phyloP scores from a whole-genome alignment of 352 stramenopile species.

The Globisporangium paddicum region DNA sequence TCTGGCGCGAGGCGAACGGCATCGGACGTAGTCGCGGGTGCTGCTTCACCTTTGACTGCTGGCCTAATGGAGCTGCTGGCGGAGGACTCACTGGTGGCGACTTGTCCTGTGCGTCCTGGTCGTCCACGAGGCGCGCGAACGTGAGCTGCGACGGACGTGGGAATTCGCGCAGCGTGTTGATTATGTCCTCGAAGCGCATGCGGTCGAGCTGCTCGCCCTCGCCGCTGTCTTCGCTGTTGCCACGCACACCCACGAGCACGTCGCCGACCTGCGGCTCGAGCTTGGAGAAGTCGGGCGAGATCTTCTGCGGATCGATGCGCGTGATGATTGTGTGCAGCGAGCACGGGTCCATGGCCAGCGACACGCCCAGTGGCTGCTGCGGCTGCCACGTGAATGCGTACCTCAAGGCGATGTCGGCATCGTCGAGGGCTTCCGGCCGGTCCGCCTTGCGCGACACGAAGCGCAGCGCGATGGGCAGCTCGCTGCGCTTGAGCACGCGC shows the following conservation, averaged over 20 bases:
- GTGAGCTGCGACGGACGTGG: constrained; percentile 52
- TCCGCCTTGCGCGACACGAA: constrained; percentile 58
- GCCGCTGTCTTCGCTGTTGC: constrained; percentile 10
- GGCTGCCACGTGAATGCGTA: constrained; percentile 59
- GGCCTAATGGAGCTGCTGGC: background rate
- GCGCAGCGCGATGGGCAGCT: constrained; percentile 55
- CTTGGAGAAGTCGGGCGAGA: constrained; percentile 47
- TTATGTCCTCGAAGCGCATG: constrained; percentile 69
- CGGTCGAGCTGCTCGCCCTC: constrained; percentile 32
- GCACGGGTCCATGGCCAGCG: constrained; percentile 74
- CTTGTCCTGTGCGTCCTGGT: constrained; percentile 6
- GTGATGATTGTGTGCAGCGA: constrained; percentile 69
- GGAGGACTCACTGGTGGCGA: constrained; percentile 11
- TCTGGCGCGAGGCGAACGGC: constrained; percentile 35
- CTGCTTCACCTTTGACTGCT: background rate
- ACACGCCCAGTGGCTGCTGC: constrained; percentile 53
- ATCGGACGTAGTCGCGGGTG: constrained; percentile 14
- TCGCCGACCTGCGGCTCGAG: constrained; percentile 57
- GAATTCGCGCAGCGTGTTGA: constrained; percentile 44
- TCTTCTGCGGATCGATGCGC: constrained; percentile 48
- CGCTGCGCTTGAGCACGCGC: constrained; percentile 40
- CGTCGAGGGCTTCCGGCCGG: constrained; percentile 26
- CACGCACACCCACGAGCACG: constrained; percentile 48
- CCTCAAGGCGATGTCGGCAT: constrained; percentile 29
- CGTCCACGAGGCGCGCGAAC: constrained; percentile 47